phyloP scores from a whole-genome alignment of 306 rosid genomes.

The Abrus precatorius region DNA sequence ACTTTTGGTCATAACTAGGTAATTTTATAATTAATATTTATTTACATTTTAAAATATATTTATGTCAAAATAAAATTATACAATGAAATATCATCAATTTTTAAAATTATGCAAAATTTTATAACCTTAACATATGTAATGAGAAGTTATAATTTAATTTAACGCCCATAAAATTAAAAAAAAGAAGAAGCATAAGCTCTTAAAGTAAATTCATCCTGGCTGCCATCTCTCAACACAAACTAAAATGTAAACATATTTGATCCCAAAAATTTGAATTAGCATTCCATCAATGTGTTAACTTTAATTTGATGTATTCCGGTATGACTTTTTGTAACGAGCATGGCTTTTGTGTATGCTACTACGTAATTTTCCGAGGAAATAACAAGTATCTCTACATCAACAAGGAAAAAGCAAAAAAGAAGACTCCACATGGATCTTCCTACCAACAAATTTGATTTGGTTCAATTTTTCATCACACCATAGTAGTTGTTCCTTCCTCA shows the following conservation, averaged over 20 bases:
- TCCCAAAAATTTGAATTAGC: background rate
- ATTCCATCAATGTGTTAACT: background rate
- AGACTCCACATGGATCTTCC: conserved; percentile 64
- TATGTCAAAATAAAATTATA: too few species aligned
- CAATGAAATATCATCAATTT: too few species aligned
- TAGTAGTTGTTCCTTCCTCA: conserved; percentile 61
- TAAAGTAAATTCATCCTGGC: too few species aligned
- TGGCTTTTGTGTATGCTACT: background rate
- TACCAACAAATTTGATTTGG: conserved; percentile 54
- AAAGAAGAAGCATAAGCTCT: too few species aligned
- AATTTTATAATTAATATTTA: too few species aligned
- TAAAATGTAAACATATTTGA: background rate
- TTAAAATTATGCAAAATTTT: too few species aligned
- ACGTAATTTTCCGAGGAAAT: background rate
- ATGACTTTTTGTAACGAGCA: background rate
- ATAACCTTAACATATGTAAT: too few species aligned
- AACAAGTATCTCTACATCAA: conserved; percentile 27
- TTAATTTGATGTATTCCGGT: background rate
- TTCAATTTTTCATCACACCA: conserved; percentile 75
- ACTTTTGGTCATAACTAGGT: too few species aligned
- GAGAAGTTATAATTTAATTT: too few species aligned
- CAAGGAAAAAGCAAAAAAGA: conserved; percentile 71
- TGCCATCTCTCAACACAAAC: background rate
- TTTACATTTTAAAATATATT: background rate
- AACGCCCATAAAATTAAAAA: too few species aligned